Percentiles rank a stretch among this genome's conserved stretches.
phyloP scores from a whole-genome alignment of 2,329 filamentous ascomycete genomes.

The Blastomyces emzantsi region DNA sequence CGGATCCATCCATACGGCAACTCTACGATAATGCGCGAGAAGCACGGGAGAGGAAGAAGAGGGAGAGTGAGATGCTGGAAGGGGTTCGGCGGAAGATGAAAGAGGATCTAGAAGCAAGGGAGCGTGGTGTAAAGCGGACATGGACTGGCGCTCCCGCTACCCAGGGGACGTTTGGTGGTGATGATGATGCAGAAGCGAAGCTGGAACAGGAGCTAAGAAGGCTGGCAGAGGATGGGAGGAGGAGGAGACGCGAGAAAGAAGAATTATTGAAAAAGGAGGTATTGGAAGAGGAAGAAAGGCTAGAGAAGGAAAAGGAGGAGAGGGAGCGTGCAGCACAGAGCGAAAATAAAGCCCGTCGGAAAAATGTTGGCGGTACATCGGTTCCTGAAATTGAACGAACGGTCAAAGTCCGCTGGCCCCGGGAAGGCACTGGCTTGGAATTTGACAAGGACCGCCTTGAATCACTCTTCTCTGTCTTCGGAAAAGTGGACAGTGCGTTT shows the following conservation, averaged over 20 bases:
- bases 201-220: slow-evolving; percentile 46
- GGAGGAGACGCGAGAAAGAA: slow-evolving; percentile 42
- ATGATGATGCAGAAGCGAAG: slow-evolving; percentile 36
- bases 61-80: slow-evolving; percentile 65
- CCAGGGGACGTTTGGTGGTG: slow-evolving; percentile 33
- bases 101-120: slow-evolving; percentile 74
- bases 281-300: slow-evolving; percentile 31
- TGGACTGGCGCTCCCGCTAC: slow-evolving; percentile 30
- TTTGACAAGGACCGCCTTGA: slow-evolving; percentile 42
- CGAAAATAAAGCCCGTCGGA: slow-evolving; percentile 25
- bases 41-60: slow-evolving; percentile 59
- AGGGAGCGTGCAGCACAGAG: slow-evolving; percentile 36
- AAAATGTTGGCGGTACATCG: slow-evolving; percentile 32
- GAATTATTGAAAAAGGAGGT: slow-evolving; percentile 39
- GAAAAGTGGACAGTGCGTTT: slow-evolving; percentile 48
- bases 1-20: slow-evolving; percentile 58
- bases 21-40: slow-evolving; percentile 71
- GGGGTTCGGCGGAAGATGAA: slow-evolving; percentile 65
- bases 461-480: slow-evolving; percentile 45
- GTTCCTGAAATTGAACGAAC: slow-evolving; percentile 49
- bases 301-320: slow-evolving; percentile 32
- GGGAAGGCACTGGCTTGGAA: slow-evolving; percentile 38
- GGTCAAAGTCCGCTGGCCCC: slow-evolving; percentile 48
- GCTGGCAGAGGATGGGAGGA: slow-evolving; percentile 46
- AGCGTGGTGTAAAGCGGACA: slow-evolving; percentile 54